Base-by-base conservation (phyloP, 2,329 filamentous ascomycete species). In the Xylariaceae sp. region DNA sequence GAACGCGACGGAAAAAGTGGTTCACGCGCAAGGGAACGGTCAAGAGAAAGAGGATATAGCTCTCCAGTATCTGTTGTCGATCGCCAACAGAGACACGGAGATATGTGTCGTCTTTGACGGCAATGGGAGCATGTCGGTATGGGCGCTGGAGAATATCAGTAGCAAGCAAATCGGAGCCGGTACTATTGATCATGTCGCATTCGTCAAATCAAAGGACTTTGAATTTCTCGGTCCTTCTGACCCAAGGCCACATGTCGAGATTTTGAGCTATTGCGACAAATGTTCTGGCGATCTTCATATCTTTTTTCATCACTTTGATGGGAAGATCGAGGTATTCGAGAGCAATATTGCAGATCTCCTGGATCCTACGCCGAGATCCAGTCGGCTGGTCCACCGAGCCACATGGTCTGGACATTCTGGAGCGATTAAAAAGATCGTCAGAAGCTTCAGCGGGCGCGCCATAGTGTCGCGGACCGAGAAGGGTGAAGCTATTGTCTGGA, bases 91-190 rank as follows among this genome's bases (percentile, higher is more conserved):
- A 49, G 88, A 81, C 52, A 89, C 92, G 0, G 94, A 99, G 67
- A 83, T 99, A 2, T 94, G 91, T 61, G 79, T 97, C 21, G 84
- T 92, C 8, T 76, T 96, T 45, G 90, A 97, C 70, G 85, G 86
- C n/a, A 76, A 80, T 45, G 92, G 92, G 1, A 85, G 86, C 60
- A 89, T 97, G 87, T 91, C 89, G 39, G 90, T 89, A 0, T 96
- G 92, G 89, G 92, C 90, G 0, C 73, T 99, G 52, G 92, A 97
- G 68, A 92, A 92, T 65, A 81, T 95, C 18, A 86, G 87, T 34
- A 85, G 82, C 63, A 89, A 86, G 65, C 75, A 78, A 30, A 83
- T 81, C 61, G 82, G 81, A 55, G 77, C 80, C 3, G 78, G 83
- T 26, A 84, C 85, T 57, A 81, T 92, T n/a, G 95, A 94, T 74